A percentile compares a stretch with the other conserved stretches of the same genome.
These are phyloP conservation scores for Saussurea involucrata DNA, from an alignment of 129 eudicot genomes.

Conservation along the genomic window DNA sequence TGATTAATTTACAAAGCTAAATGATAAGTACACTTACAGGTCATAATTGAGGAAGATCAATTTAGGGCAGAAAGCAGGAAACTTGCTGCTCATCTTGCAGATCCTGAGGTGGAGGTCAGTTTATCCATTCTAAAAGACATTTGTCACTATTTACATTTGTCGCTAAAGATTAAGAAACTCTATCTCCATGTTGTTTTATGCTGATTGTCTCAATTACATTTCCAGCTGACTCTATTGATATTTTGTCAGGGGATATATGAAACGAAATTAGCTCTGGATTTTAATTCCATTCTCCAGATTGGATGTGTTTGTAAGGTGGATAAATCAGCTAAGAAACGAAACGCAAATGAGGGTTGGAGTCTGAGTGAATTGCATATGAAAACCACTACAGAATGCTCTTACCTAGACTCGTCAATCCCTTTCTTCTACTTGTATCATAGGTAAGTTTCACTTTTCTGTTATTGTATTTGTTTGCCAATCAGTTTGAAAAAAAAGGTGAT, in stretches of 20 bases:
- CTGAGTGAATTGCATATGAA: constrained; percentile 84
- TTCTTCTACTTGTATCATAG: constrained; percentile 95
- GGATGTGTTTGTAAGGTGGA: constrained; percentile 99
- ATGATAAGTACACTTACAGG: constrained; percentile 33
- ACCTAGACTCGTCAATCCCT: constrained; percentile 63
- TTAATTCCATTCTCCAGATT: constrained; percentile 75
- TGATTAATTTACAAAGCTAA: neutral
- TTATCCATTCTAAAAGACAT: neutral
- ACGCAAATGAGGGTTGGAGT: constrained; percentile 74
- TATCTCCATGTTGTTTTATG: neutral
- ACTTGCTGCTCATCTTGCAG: constrained; percentile 92
- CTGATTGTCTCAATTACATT: neutral
- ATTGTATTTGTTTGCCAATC: neutral
- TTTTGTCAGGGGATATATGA: constrained; percentile 87
- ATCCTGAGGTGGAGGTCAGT: constrained; percentile 98
- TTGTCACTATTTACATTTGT: neutral
- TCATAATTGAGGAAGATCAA: constrained; percentile 77
- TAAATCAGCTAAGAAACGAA: constrained; percentile 71
- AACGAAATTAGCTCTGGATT: constrained; percentile 71
- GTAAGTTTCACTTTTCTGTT: constrained; percentile 35
- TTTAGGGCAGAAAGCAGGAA: constrained; percentile 79
- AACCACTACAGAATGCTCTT: constrained; percentile 96
- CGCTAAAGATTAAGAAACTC: constrained; percentile 3
- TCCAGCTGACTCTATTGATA: neutral
- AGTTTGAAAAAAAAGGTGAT: neutral